Evolutionary conservation across 805 yeast genomes (phyloP).

Genomic region (Lipomyces orientalis): DNA sequence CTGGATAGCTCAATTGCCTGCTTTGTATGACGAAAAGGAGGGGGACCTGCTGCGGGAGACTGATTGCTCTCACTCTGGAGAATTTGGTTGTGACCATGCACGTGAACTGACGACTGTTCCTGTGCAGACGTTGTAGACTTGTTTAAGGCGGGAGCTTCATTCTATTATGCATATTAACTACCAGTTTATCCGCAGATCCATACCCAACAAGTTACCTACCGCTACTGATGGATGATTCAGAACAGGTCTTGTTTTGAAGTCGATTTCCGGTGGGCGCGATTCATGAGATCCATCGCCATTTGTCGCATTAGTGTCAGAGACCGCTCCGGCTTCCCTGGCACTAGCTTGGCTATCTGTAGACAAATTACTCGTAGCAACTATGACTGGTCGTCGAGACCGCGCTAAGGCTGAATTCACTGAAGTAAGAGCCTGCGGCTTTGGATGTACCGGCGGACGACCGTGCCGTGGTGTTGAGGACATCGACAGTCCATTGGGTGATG

Average conservation of each 20-base stretch:
- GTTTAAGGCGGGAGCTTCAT: background rate
- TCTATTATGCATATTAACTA: background rate
- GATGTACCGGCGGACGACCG: constrained; percentile 2
- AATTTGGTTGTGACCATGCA: background rate
- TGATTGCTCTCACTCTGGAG: background rate
- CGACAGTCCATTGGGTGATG: background rate
- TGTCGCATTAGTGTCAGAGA: background rate
- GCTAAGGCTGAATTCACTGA: background rate
- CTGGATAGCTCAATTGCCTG: background rate
- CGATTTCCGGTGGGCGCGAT: background rate
- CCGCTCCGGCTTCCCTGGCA: background rate
- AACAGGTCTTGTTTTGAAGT: background rate
- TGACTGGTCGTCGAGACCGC: background rate
- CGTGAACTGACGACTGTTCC: background rate
- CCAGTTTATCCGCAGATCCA: background rate
- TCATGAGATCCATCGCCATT: background rate
- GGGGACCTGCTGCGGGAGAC: background rate
- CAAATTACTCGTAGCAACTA: background rate
- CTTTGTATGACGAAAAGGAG: background rate
- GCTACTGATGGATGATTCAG: background rate
- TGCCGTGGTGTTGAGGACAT: background rate
- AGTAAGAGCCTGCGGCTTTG: background rate
- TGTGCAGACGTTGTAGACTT: background rate
- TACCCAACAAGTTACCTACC: background rate
- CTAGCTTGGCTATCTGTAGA: background rate